These are phyloP conservation scores for Verbascum thapsus DNA, from an alignment of 257 asterid species.

Conservation along the genomic window DNA sequence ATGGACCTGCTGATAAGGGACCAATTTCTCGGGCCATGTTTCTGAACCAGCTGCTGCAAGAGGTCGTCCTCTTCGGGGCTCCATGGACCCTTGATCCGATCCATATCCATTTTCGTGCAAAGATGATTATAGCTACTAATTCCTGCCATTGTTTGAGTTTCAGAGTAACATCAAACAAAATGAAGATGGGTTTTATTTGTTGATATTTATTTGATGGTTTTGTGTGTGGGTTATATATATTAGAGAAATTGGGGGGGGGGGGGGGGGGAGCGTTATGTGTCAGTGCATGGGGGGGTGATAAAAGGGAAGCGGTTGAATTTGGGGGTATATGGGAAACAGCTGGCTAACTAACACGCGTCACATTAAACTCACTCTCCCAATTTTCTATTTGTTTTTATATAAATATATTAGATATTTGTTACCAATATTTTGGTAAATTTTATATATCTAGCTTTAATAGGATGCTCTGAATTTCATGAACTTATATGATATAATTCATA, in stretches of 20 bases:
- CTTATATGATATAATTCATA: no score
- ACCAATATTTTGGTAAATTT: no score
- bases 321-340: slow-evolving; percentile 24
- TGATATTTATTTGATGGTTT: neutral
- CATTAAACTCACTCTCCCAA: no score
- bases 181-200: neutral
- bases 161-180: slow-evolving; percentile 5
- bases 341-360: slow-evolving; percentile 29
- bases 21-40: slow-evolving; percentile 51
- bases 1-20: slow-evolving; percentile 43
- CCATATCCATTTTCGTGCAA: neutral
- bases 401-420: no score
- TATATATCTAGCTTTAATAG: no score
- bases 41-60: slow-evolving; percentile 33
- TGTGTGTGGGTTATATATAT: neutral
- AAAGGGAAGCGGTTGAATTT: slow-evolving; percentile 25
- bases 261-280: slow-evolving; percentile 1
- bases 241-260: neutral
- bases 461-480: no score
- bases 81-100: slow-evolving; percentile 56
- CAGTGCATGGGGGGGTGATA: neutral
- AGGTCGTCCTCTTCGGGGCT: slow-evolving; percentile 51
- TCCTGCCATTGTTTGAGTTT: slow-evolving; percentile 17
- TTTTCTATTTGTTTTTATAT: no score
- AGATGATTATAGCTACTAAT: neutral